Evolutionary conservation across 768 basidiomycete genomes (phyloP).

Genomic region (Kwoniella europaea): DNA sequence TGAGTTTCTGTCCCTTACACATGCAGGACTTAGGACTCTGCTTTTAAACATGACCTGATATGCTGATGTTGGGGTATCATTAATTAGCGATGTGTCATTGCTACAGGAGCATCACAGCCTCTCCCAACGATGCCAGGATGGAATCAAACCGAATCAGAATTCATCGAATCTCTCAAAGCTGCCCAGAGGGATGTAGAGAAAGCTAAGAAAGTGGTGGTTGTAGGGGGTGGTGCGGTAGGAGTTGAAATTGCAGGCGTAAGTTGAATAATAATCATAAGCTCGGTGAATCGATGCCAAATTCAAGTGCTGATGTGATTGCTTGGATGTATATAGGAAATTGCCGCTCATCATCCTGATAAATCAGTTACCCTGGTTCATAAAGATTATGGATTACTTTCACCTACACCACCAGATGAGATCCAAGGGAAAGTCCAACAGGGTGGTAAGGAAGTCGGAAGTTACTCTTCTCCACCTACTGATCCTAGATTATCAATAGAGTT

Average conservation of each 20-base stretch:
- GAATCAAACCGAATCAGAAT: conserved; percentile 25
- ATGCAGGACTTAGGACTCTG: not conserved
- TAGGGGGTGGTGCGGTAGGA: conserved; percentile 76
- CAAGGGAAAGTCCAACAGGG: not conserved
- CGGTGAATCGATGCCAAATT: not conserved
- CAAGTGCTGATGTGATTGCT: not conserved
- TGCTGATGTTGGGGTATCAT: not conserved
- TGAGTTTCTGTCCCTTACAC: conserved; percentile 25
- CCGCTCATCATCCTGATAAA: conserved; percentile 36
- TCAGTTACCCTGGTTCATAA: conserved; percentile 51
- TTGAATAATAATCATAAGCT: not conserved
- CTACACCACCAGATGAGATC: conserved; percentile 8
- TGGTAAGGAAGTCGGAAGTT: conserved; percentile 7
- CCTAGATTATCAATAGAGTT: conserved; percentile 44
- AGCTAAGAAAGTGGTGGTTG: conserved; percentile 66
- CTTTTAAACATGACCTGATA: not conserved
- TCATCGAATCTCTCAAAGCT: conserved; percentile 31
- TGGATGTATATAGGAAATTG: conserved; percentile 38
- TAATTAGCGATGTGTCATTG: conserved; percentile 48
- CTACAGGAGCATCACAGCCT: conserved; percentile 53
- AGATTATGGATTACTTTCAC: conserved; percentile 20
- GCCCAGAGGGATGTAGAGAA: conserved; percentile 63
- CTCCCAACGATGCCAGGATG: conserved; percentile 48
- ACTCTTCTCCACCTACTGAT: conserved; percentile 28
- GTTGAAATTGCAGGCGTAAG: conserved; percentile 60